Conservation (phyloP, 2,329 filamentous ascomycete species). For the Calonectria henricotiae region DNA sequence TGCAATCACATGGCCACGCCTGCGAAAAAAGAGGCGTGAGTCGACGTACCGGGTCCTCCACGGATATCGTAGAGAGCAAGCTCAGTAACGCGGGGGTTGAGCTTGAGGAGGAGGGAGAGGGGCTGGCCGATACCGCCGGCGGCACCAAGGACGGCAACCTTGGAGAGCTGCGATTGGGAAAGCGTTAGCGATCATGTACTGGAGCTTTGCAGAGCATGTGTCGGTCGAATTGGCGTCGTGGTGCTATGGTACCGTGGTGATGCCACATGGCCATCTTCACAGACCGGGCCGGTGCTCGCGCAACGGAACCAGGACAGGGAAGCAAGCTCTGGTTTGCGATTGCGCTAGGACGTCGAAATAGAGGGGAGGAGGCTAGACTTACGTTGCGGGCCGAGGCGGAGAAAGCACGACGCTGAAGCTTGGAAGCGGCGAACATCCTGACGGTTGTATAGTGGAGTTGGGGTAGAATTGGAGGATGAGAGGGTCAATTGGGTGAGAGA, state of each 20-base stretch:
- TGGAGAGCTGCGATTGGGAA: constrained; percentile 80
- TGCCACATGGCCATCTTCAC: constrained; percentile 2
- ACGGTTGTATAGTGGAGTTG: constrained; percentile 47
- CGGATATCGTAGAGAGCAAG: constrained; percentile 99
- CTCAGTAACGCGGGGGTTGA: constrained; percentile 94
- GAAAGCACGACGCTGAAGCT: constrained; percentile 84
- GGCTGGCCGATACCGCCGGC: constrained; percentile 99
- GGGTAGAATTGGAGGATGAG: constrained; percentile 43
- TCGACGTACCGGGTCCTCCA: constrained; percentile 86
- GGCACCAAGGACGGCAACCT: constrained; percentile 97
- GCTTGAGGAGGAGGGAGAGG: constrained; percentile 97
- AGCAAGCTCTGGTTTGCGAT: constrained; percentile 27
- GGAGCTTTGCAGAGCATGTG: constrained; percentile 35
- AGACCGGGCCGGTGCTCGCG: constrained; percentile 28
- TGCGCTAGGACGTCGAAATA: constrained; percentile 19
- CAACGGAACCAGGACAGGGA: constrained; percentile 5
- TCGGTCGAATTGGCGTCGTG: constrained; percentile 22
- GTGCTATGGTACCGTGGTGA: constrained; percentile 1
- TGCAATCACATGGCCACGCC: not conserved
- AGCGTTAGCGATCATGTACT: constrained; percentile 10
- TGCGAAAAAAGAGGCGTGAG: constrained; percentile 9
- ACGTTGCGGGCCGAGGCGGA: constrained; percentile 86
- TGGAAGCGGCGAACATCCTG: constrained; percentile 82
- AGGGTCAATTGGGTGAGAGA: constrained; percentile 43
- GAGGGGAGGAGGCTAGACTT: constrained; percentile 56